Evolutionary conservation across 306 rosid genomes (phyloP).

Genomic region (Trifolium fragiferum): DNA sequence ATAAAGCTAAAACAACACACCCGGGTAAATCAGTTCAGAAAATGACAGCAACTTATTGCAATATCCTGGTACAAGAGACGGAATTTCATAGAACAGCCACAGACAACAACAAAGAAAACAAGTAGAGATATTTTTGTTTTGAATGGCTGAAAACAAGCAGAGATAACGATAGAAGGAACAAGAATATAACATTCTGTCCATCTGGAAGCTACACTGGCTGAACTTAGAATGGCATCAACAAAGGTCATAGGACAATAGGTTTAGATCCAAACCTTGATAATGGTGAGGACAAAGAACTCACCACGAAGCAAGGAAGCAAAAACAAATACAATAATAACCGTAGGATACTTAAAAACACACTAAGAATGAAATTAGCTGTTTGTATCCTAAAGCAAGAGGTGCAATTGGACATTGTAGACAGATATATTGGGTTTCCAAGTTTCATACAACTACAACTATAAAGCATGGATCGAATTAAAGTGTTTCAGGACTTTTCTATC

Average conservation of each 20-base stretch:
- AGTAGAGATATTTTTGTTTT: no score
- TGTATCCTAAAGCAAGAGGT: conserved; percentile 8
- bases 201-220: background rate
- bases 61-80: background rate
- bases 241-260: background rate
- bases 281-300: background rate
- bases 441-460: conserved; percentile 7
- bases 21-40: background rate
- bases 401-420: background rate
- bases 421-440: background rate
- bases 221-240: background rate
- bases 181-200: background rate
- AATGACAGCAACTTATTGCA: background rate
- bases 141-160: background rate
- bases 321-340: background rate
- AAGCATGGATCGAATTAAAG: background rate
- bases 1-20: background rate
- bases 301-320: background rate
- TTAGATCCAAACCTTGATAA: background rate
- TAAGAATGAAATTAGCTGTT: background rate
- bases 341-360: background rate
- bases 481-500: background rate
- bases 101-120: background rate
- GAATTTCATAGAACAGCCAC: background rate
- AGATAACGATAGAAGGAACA: background rate